Evolutionary conservation across 495 filamentous ascomycete species (phyloP).

Genomic region (Lasiosphaeriaceae sp.): DNA sequence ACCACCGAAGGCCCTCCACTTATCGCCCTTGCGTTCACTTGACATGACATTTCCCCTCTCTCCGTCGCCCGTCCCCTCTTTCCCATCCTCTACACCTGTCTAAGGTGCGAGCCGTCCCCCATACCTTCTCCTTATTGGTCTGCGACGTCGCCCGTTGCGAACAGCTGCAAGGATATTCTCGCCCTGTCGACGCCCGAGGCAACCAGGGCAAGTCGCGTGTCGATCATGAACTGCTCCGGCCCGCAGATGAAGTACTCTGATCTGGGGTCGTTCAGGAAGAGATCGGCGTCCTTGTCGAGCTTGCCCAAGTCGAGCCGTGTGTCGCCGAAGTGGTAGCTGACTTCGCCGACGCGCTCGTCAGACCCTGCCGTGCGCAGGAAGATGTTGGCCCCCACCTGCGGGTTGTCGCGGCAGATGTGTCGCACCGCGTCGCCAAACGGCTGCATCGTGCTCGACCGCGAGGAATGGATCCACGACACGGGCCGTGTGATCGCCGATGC

Average conservation of each 20-base stretch:
- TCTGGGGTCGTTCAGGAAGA: conserved; percentile 47
- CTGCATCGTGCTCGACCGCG: conserved; percentile 43
- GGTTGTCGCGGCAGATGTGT: conserved; percentile 41
- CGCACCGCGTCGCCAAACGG: conserved; percentile 54
- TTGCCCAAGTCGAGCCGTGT: conserved; percentile 50
- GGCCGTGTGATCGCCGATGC: conserved; percentile 36
- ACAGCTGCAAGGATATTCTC: conserved; percentile 63
- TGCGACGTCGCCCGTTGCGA: conserved; percentile 54
- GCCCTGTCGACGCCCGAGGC: conserved; percentile 48
- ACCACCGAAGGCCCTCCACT: too few relatives aligned
- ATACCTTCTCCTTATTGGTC: conserved; percentile 8
- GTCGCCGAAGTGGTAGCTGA: conserved; percentile 53
- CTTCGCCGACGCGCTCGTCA: conserved; percentile 42
- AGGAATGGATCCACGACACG: conserved; percentile 65
- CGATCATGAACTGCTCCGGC: conserved; percentile 62
- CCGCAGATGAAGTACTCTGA: conserved; percentile 69
- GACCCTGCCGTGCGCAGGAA: conserved; percentile 36
- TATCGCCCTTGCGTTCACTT: too few relatives aligned
- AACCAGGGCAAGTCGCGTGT: conserved; percentile 45
- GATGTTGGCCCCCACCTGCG: conserved; percentile 37
- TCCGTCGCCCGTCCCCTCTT: too few relatives aligned
- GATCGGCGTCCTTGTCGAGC: conserved; percentile 46
- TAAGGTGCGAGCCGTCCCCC: too few relatives aligned
- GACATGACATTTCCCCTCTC: too few relatives aligned
- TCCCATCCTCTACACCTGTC: too few relatives aligned